Evolutionary conservation across 495 filamentous ascomycete species (phyloP).

Genomic region (Aspergillus steynii): DNA sequence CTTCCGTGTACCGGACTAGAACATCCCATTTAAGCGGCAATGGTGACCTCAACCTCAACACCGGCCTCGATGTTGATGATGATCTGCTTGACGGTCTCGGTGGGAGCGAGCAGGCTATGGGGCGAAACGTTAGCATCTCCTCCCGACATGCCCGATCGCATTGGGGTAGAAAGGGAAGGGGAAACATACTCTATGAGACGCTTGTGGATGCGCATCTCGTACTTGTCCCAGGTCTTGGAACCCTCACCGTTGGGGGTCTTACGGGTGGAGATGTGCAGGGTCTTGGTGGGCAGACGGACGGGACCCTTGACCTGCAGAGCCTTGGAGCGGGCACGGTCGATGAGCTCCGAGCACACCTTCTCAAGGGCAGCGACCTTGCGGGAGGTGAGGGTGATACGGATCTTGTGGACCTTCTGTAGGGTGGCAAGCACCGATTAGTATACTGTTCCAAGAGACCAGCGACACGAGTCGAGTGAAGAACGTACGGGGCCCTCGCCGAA

Average conservation of each 20-base stretch:
- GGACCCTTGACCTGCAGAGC: conserved; percentile 97
- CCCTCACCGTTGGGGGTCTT: conserved; percentile 99
- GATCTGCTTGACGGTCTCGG: conserved; percentile 99
- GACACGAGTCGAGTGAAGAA: conserved; percentile 16
- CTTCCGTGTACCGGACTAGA: conserved; percentile 19
- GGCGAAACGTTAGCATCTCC: not conserved
- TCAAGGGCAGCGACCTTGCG: conserved; percentile 92
- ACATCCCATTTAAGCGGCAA: conserved; percentile 76
- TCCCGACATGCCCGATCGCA: not conserved
- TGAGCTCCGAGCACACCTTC: conserved; percentile 97
- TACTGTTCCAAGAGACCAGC: too few species aligned
- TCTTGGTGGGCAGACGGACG: conserved; percentile 98
- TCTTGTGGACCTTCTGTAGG: conserved; percentile 88
- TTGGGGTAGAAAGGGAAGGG: conserved; percentile 1
- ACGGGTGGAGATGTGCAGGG: conserved; percentile 89
- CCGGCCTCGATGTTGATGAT: conserved; percentile 99
- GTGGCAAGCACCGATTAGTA: conserved; percentile 15
- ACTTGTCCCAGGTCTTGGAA: conserved; percentile 99
- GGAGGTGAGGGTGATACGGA: conserved; percentile 95
- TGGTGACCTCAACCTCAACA: conserved; percentile 99
- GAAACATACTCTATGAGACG: conserved; percentile 83
- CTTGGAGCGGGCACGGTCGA: conserved; percentile 98
- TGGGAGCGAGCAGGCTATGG: conserved; percentile 85
- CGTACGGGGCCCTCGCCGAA: conserved; percentile 80
- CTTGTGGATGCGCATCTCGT: conserved; percentile 99